Base-by-base conservation (phyloP, 768 basidiomycete genomes). In the Floccularia luteovirens region DNA sequence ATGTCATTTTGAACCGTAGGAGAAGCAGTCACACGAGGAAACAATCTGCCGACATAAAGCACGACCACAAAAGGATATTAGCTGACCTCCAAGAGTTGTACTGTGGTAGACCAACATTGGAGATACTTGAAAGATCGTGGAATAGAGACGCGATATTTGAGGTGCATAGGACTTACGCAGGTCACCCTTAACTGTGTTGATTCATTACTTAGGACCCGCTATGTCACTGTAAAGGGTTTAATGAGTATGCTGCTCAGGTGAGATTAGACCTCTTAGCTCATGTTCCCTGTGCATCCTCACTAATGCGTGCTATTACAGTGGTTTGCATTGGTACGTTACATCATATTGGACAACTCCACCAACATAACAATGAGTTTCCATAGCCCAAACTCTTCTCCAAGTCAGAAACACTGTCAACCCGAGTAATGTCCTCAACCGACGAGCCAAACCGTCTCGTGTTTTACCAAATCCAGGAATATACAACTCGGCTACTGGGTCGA, bases 391-490 rank as follows among this genome's bases (percentile, higher is more conserved):
- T 78, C 3, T 71, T 74, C 45, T 63, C 73, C 3, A 61, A 64
- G 23, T 74, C 79, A 2, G 66, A 68, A 43, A 72, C 65, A 5
- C 46, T 77, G 10, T 67, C 69, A 8, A 64, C 57, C 27, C 72
- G 78, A 20, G 62, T 83, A 4, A 70, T 84, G 60, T 70, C 77
- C 0, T 79, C 80, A 0, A 79, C 75, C 1, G 55, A 62, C 28
- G 48, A 55, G 10, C 83, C 82, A 3, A 81, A 80, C 51, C 75
- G 73, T 19, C 55, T 84, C 6, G 67, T 82, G 6, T 79, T 70
- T 48, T 60, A 67, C 22, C 77, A 84, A 52, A 70, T 58, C 8
- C 80, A 79, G 47, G 71, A 72, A 48, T 87, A 83, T 53, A 77
- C 72, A 4, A 44, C 66, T n/a, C 69, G 74, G 17, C 56, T 74